phyloP scores from a whole-genome alignment of 306 rosid species.

The Lathyrus sativus region DNA sequence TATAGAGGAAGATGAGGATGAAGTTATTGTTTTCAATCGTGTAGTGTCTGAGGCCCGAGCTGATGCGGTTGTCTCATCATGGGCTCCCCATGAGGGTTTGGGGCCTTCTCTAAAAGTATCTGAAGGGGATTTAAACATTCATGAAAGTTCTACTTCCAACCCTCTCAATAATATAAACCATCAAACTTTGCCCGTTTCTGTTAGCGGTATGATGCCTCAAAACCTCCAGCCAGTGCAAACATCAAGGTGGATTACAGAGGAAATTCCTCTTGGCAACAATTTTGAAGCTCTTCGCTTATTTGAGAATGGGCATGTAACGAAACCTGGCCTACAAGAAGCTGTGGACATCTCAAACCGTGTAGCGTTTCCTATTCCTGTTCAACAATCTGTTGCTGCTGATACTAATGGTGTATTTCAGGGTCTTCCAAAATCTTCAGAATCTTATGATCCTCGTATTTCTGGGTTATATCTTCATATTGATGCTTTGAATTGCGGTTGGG shows the following conservation, averaged over 20 bases:
- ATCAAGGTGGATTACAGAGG: constrained; percentile 63
- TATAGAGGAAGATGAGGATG: no score
- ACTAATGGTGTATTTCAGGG: constrained; percentile 42
- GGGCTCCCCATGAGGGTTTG: constrained; percentile 49
- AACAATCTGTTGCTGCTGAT: constrained; percentile 52
- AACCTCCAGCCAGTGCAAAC: constrained; percentile 51
- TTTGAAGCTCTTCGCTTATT: no score
- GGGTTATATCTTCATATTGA: constrained; percentile 84
- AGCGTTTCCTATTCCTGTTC: no score
- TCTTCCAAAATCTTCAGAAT: constrained; percentile 51
- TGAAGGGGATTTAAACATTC: constrained; percentile 50
- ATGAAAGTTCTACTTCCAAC: constrained; percentile 40
- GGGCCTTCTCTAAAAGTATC: constrained; percentile 50
- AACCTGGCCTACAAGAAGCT: no score
- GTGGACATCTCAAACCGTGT: no score
- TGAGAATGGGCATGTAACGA: no score
- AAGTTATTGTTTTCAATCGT: constrained; percentile 93
- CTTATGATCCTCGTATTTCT: constrained; percentile 80
- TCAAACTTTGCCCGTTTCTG: constrained; percentile 50
- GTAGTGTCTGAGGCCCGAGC: constrained; percentile 61
- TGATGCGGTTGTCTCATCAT: constrained; percentile 50
- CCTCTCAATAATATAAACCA: constrained; percentile 42
- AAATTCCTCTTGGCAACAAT: no score
- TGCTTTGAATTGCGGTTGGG: constrained; percentile 84
- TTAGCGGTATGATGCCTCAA: constrained; percentile 46